phyloP scores from a whole-genome alignment of 352 stramenopile genomes.

The Elongisporangium prolatum region DNA sequence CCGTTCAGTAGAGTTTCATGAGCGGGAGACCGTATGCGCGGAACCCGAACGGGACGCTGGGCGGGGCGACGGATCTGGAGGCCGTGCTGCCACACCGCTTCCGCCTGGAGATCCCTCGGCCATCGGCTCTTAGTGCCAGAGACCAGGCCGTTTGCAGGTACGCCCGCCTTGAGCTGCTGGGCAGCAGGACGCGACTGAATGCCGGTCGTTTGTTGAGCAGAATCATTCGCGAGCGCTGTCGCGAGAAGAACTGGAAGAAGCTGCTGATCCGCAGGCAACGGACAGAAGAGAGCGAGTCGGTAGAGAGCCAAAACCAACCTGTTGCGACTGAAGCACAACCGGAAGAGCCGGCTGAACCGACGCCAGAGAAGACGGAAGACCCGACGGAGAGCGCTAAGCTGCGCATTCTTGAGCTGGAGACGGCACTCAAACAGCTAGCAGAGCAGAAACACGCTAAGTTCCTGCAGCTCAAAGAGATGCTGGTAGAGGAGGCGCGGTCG shows the following conservation, averaged over 20 bases:
- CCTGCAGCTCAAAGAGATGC: slow-evolving; percentile 63
- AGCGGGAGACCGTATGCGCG: slow-evolving; percentile 70
- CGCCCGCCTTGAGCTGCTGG: not conserved
- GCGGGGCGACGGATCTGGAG: slow-evolving; percentile 50
- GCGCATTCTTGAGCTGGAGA: slow-evolving; percentile 31
- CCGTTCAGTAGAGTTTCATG: slow-evolving; percentile 18
- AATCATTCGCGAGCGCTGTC: slow-evolving; percentile 55
- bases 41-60: slow-evolving; percentile 36
- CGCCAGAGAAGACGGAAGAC: not conserved
- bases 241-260: slow-evolving; percentile 83
- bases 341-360: not conserved
- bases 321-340: slow-evolving; percentile 2
- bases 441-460: slow-evolving; percentile 76
- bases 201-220: slow-evolving; percentile 19
- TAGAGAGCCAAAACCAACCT: not conserved
- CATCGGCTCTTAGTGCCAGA: slow-evolving; percentile 17
- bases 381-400: not conserved
- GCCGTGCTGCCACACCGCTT: slow-evolving; percentile 61
- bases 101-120: slow-evolving; percentile 20
- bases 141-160: slow-evolving; percentile 52
- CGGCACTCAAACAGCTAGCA: slow-evolving; percentile 39
- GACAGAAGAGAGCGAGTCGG: slow-evolving; percentile 6
- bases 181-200: not conserved
- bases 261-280: slow-evolving; percentile 47
- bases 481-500: slow-evolving; percentile 56